Evolutionary conservation across 768 basidiomycete species (phyloP).

Genomic region (Gymnopilus junonius): DNA sequence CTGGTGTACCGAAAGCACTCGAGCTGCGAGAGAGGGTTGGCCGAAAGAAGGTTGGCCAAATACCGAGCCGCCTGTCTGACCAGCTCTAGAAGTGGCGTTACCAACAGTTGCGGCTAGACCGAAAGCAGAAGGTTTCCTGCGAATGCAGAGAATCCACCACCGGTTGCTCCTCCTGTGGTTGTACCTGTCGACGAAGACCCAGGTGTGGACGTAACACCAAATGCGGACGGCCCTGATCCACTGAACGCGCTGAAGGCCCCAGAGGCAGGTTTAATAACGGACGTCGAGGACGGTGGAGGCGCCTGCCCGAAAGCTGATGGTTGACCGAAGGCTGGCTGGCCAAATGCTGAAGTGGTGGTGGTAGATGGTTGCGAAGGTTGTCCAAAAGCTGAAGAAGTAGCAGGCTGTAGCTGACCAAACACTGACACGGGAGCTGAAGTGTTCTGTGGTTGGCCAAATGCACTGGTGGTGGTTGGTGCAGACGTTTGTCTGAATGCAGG

Average conservation of each 20-base stretch:
- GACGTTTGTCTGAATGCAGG: no score
- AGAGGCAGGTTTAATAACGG: constrained; percentile 51
- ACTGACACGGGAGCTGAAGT: constrained; percentile 31
- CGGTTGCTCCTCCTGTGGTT: constrained; percentile 11
- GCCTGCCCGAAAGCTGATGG: constrained; percentile 33
- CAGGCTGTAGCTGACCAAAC: constrained; percentile 36
- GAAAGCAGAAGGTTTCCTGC: constrained; percentile 51
- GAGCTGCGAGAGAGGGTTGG: constrained; percentile 15
- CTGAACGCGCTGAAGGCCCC: constrained; percentile 55
- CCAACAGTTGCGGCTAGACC: constrained; percentile 22
- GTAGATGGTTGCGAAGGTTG: constrained; percentile 29
- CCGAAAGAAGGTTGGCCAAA: constrained; percentile 37
- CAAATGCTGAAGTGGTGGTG: constrained; percentile 28
- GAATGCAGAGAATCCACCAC: constrained; percentile 57
- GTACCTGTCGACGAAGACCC: constrained; percentile 1
- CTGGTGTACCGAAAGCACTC: constrained; percentile 22
- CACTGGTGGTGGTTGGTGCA: constrained; percentile 20
- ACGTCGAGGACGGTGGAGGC: constrained; percentile 32
- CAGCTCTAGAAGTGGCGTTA: constrained; percentile 23
- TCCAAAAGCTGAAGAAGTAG: constrained; percentile 40
- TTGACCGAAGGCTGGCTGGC: constrained; percentile 28
- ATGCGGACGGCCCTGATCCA: constrained; percentile 33
- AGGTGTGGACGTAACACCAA: constrained; percentile 21
- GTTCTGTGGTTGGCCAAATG: constrained; percentile 39
- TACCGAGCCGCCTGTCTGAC: constrained; percentile 27